These are phyloP conservation scores for Halocafeteria seosinensis DNA, from an alignment of 108 stramenopile species.

Conservation along the genomic window DNA sequence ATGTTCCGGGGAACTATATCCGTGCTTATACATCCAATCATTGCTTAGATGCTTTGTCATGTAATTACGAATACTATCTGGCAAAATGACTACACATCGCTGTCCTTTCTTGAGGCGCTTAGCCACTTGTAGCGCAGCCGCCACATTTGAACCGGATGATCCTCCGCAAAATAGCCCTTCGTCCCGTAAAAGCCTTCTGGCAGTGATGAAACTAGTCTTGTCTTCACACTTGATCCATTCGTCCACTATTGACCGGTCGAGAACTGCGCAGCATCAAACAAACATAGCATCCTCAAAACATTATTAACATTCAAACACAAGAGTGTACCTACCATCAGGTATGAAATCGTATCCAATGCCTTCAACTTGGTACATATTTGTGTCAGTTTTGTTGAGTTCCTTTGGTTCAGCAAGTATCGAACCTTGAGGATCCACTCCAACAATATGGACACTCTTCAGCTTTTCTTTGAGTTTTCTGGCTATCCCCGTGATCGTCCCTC, in stretches of 20 bases:
- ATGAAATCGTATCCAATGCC: constrained; percentile 88
- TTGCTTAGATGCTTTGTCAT: constrained; percentile 77
- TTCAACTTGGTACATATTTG: constrained; percentile 62
- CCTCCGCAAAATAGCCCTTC: constrained; percentile 79
- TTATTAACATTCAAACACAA: too few relatives aligned
- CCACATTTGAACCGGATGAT: constrained; percentile 58
- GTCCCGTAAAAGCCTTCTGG: constrained; percentile 60
- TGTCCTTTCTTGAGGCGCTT: constrained; percentile 44
- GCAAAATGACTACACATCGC: constrained; percentile 53
- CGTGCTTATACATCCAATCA: constrained; percentile 78
- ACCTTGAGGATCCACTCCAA: constrained; percentile 62
- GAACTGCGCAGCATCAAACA: too few relatives aligned
- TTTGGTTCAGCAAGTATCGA: constrained; percentile 41
- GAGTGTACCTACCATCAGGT: too few relatives aligned
- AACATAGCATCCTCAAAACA: too few relatives aligned
- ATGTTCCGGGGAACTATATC: constrained; percentile 44
- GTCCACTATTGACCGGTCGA: constrained; percentile 58
- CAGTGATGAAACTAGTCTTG: constrained; percentile 52
- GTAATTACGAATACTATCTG: constrained; percentile 78
- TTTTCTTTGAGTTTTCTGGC: constrained; percentile 58
- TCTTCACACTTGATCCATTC: constrained; percentile 63
- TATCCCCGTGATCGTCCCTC: constrained; percentile 39
- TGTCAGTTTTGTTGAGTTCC: constrained; percentile 52
- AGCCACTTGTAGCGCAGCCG: constrained; percentile 55
- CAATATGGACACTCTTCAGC: constrained; percentile 46